Conservation (phyloP, 1,284 basidiomycete species). For the Irpex sp. region DNA sequence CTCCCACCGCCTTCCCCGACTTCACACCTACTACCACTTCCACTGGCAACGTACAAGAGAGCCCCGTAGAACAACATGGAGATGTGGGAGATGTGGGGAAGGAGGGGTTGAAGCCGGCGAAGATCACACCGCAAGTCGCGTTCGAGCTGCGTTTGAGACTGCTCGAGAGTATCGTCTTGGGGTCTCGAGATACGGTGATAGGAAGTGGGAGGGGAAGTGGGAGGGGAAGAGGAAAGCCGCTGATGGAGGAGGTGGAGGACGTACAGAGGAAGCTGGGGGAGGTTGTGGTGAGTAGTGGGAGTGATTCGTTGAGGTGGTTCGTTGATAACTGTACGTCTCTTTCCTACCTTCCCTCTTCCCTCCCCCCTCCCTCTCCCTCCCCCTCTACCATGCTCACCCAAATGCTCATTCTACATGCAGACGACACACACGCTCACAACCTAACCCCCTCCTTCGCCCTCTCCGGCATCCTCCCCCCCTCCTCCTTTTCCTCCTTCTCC, state of each 20-base stretch:
- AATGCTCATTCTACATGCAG: constrained; percentile 37
- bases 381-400: too few relatives aligned
- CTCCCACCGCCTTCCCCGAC: constrained; percentile 11
- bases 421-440: constrained; percentile 69
- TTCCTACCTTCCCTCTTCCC: background rate
- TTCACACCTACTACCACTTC: too few relatives aligned
- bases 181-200: constrained; percentile 31
- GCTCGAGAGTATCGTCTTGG: constrained; percentile 72
- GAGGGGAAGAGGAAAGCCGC: constrained; percentile 39
- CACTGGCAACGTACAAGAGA: too few relatives aligned
- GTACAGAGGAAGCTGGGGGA: constrained; percentile 53
- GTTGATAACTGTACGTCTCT: constrained; percentile 62
- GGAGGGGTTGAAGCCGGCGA: background rate
- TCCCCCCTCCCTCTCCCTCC: background rate
- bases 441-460: constrained; percentile 72
- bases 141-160: constrained; percentile 71
- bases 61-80: too few relatives aligned
- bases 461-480: constrained; percentile 47
- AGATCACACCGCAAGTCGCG: constrained; percentile 57
- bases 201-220: too few relatives aligned
- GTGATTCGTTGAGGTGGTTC: constrained; percentile 56
- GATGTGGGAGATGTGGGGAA: background rate
- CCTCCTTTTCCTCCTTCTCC: constrained; percentile 35
- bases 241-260: constrained; percentile 55
- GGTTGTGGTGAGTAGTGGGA: constrained; percentile 61